Base-by-base conservation (phyloP, 257 asterid species). In the Solanum virginianum region DNA sequence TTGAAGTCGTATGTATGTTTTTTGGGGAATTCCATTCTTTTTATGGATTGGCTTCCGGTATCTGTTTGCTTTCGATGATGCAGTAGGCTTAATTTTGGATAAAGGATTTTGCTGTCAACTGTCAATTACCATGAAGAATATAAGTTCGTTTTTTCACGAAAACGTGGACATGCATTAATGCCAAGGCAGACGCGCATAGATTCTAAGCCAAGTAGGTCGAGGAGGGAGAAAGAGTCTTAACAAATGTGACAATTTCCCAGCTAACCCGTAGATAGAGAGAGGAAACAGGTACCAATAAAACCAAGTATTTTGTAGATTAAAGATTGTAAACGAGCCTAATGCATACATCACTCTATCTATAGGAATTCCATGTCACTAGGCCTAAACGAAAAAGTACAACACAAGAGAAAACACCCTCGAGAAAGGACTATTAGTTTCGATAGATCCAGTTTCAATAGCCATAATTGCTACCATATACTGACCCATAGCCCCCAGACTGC, bases 401-500 rank as follows among this genome's bases (percentile, higher is more conserved):
- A 84, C 68, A 80, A 20, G 26, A 80, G 85, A 79, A 82, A 83
- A 26, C 49, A 79, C 55, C 75, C 49, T 62, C 45, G 36, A 7
- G 10, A 83, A 80, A 80, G 71, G 51, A 43, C 83, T 43, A 85
- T 62, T 85, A 74, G 47, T 59, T 75, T 56, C 39, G 9, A 77
- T 22, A 62, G 72, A 75, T 85, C 22, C 69, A 12, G 75, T 88
- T 32, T 89, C 89, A 95, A 80, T 95, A 95, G 69, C 99, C 99
- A 79, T 95, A 95, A 82, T 86, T 93, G 85, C 90, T 84, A 45
- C 97, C 97, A 54, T 94, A 93, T 41, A 88, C 93, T 6, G 96
- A 90, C 87, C 95, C 93, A 54, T 95, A 95, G 22, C 94, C 95
- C 49, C 97, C 97, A 4, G 92, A 59, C 89, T 91, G 96, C 3